Conservation (phyloP, 163 green algal genomes). For the Coccomyxa subellipsoidea region DNA sequence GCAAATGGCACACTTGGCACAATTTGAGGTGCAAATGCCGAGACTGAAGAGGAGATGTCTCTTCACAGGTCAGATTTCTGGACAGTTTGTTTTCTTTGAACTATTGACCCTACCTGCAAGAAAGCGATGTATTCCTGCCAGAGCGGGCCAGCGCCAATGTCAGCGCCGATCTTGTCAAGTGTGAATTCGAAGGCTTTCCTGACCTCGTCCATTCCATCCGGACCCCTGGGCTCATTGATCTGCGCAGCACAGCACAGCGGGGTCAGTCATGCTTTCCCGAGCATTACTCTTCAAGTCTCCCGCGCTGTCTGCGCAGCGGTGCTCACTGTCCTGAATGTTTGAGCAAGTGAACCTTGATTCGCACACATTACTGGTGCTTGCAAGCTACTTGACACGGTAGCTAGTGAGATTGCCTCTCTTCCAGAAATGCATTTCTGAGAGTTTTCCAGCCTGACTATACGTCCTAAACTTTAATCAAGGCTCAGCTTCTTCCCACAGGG, state of each 20-base stretch:
- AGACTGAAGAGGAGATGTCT: not conserved
- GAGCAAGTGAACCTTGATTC: too few species aligned
- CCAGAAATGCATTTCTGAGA: too few species aligned
- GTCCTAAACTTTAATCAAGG: too few species aligned
- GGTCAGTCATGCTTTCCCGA: not conserved
- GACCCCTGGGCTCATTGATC: conserved; percentile 53
- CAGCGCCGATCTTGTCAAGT: conserved; percentile 63
- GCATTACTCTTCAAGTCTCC: not conserved
- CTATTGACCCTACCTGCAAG: conserved; percentile 49
- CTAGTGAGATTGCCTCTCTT: too few species aligned
- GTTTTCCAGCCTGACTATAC: too few species aligned
- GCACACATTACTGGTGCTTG: too few species aligned
- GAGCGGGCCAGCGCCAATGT: conserved; percentile 46
- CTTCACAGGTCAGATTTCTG: too few species aligned
- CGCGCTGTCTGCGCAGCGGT: not conserved
- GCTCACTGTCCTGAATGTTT: too few species aligned
- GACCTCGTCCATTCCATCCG: conserved; percentile 66
- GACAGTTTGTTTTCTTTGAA: not conserved
- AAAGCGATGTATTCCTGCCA: conserved; percentile 84
- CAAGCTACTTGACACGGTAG: too few species aligned
- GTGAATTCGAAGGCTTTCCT: conserved; percentile 83
- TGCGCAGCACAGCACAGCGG: conserved; percentile 19
- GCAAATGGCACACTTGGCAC: too few species aligned
- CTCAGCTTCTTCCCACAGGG: too few species aligned
- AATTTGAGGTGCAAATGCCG: not conserved